Evolutionary conservation across 768 basidiomycete genomes (phyloP).

Genomic region (Suillus lakei): DNA sequence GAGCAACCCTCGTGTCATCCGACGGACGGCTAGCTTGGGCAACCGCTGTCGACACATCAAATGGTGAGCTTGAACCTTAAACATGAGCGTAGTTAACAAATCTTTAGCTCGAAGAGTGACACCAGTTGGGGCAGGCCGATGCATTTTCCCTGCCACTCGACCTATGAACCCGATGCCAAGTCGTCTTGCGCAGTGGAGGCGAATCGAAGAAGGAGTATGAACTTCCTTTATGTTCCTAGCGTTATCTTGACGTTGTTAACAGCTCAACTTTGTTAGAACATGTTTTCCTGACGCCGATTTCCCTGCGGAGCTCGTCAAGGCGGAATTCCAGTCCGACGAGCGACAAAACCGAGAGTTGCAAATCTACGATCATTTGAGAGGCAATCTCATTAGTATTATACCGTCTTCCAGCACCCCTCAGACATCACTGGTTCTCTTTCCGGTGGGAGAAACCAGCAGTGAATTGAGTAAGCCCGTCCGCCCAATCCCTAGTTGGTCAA

Average conservation of each 20-base stretch:
- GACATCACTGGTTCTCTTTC: slow-evolving; percentile 53
- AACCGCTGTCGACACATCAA: slow-evolving; percentile 38
- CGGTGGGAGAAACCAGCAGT: slow-evolving; percentile 61
- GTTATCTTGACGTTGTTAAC: slow-evolving; percentile 8
- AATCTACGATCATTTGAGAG: slow-evolving; percentile 60
- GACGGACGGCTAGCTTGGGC: slow-evolving; percentile 58
- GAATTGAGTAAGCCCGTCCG: slow-evolving; percentile 59
- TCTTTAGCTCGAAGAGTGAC: slow-evolving; percentile 36
- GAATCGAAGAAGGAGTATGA: slow-evolving; percentile 68
- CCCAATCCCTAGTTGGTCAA: background rate
- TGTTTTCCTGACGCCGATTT: slow-evolving; percentile 77
- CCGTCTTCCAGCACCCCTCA: slow-evolving; percentile 30
- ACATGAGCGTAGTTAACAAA: slow-evolving; percentile 10
- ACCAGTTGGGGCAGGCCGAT: slow-evolving; percentile 36
- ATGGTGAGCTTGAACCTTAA: slow-evolving; percentile 24
- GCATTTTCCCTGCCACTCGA: slow-evolving; percentile 65
- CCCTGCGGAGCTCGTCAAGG: slow-evolving; percentile 66
- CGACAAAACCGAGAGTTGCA: slow-evolving; percentile 37
- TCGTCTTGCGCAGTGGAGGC: slow-evolving; percentile 42
- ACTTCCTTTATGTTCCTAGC: background rate
- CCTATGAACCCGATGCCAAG: slow-evolving; percentile 28
- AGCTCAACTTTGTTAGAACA: slow-evolving; percentile 77
- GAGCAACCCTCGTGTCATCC: slow-evolving; percentile 55
- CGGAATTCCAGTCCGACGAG: slow-evolving; percentile 55
- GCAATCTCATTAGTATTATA: slow-evolving; percentile 55